Percentiles rank a stretch among this genome's conserved stretches.
phyloP scores from a whole-genome alignment of 1,139 yeast genomes.

The Candida glucosophila region DNA sequence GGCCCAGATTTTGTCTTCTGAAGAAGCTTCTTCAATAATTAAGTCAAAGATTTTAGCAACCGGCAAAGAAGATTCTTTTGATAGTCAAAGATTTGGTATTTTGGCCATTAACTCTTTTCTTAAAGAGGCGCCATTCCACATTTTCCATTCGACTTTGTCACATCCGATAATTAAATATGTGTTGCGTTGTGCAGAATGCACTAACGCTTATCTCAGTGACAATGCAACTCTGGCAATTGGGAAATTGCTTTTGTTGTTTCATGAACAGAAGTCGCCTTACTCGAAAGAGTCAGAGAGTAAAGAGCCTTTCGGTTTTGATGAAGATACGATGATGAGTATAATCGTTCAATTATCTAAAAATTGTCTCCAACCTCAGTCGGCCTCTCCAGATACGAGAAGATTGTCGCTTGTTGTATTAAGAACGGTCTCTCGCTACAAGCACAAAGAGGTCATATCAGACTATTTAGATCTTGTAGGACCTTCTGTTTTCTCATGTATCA shows the following conservation, averaged over 20 bases:
- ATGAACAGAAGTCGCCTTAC: slow-evolving; percentile 33
- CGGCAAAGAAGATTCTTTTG: slow-evolving; percentile 33
- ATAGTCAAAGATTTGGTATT: slow-evolving; percentile 49
- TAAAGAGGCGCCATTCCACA: slow-evolving; percentile 61
- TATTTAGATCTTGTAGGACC: slow-evolving; percentile 56
- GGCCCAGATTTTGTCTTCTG: slow-evolving; percentile 55
- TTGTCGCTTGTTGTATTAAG: slow-evolving; percentile 68
- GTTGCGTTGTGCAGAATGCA: slow-evolving; percentile 35
- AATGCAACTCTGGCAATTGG: slow-evolving; percentile 81
- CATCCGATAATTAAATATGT: slow-evolving; percentile 42
- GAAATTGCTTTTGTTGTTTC: slow-evolving; percentile 53
- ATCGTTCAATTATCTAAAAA: slow-evolving; percentile 42
- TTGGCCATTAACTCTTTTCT: slow-evolving; percentile 73
- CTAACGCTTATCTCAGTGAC: slow-evolving; percentile 55
- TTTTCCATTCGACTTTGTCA: slow-evolving; percentile 43
- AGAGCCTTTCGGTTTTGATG: slow-evolving; percentile 25
- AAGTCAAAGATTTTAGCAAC: slow-evolving; percentile 55
- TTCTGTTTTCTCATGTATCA: slow-evolving; percentile 69
- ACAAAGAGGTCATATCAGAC: slow-evolving; percentile 38
- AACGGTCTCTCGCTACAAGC: slow-evolving; percentile 61
- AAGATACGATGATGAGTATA: slow-evolving; percentile 25
- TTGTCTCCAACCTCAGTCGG: slow-evolving; percentile 46
- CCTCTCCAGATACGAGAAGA: slow-evolving; percentile 74
- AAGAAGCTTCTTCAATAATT: slow-evolving; percentile 58
- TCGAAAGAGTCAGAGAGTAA: slow-evolving; percentile 7